A percentile compares a stretch with the other conserved stretches of the same genome.
These are phyloP conservation scores for Termitomyces sp. DNA, from an alignment of 768 basidiomycete genomes.

Conservation along the genomic window DNA sequence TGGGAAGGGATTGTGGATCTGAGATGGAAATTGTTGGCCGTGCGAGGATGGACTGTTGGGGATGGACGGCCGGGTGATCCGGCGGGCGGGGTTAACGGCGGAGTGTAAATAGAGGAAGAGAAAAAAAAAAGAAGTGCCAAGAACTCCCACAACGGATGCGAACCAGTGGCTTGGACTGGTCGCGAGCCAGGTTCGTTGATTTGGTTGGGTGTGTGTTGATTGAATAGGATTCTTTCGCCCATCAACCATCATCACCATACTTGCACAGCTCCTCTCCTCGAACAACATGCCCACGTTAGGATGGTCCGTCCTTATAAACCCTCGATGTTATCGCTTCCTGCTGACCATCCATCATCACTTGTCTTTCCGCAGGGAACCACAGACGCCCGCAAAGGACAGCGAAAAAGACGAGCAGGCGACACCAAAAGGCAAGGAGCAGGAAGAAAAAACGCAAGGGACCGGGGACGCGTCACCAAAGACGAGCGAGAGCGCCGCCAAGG, in stretches of 20 bases:
- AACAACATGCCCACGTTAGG: constrained; percentile 6
- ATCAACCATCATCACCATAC: constrained; percentile 3
- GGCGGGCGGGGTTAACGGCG: background rate
- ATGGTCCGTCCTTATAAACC: constrained; percentile 1
- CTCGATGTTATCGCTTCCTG: background rate
- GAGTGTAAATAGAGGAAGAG: background rate
- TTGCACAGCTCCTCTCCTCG: background rate
- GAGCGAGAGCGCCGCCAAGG: background rate
- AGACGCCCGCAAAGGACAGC: constrained; percentile 7
- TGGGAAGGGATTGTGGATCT: background rate
- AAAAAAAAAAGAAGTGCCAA: background rate
- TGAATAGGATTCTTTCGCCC: constrained; percentile 2
- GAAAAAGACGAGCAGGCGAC: constrained; percentile 4
- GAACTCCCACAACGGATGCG: background rate
- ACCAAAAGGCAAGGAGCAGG: constrained; percentile 6
- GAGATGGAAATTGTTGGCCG: background rate
- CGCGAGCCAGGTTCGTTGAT: background rate
- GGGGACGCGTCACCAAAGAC: constrained; percentile 7
- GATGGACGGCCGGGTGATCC: background rate
- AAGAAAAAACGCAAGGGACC: background rate
- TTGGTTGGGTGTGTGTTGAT: background rate
- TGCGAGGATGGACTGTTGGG: background rate
- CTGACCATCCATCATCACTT: constrained; percentile 20
- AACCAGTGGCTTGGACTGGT: background rate
- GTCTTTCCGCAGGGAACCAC: constrained; percentile 17